phyloP scores from a whole-genome alignment of 2,329 filamentous ascomycete species.

The Stachybotrys elegans region DNA sequence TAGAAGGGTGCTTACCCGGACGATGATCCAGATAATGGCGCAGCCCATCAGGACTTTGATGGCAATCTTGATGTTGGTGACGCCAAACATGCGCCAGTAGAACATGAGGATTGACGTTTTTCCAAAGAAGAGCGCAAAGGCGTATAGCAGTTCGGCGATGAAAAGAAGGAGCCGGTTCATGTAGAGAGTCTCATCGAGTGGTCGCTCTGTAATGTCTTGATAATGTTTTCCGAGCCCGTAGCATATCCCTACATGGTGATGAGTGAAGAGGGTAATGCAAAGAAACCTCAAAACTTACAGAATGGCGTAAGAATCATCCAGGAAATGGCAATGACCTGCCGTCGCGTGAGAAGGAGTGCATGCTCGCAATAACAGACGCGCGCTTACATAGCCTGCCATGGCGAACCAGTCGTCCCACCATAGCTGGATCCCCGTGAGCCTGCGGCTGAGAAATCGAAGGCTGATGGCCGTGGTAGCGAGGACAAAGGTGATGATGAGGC shows the following conservation, averaged over 20 bases:
- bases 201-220: neutral
- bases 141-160: constrained; percentile 20
- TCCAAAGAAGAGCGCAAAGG: constrained; percentile 17
- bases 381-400: constrained; percentile 12
- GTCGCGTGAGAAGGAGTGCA: neutral
- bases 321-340: neutral
- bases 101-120: constrained; percentile 22
- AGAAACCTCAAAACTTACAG: neutral
- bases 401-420: constrained; percentile 20
- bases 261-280: too few species aligned
- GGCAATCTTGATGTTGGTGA: constrained; percentile 17
- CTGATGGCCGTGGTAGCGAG: constrained; percentile 12
- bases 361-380: neutral
- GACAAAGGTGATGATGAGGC: constrained; percentile 15
- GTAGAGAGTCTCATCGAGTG: neutral
- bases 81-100: constrained; percentile 25
- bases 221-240: neutral
- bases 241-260: neutral
- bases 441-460: constrained; percentile 12
- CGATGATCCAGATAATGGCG: constrained; percentile 20
- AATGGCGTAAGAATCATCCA: neutral
- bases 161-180: constrained; percentile 7
- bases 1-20: constrained; percentile 15
- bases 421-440: constrained; percentile 8
- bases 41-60: constrained; percentile 18